Base-by-base conservation (phyloP, 108 stramenopile genomes). In the Pseudonitzschia multistriata region DNA sequence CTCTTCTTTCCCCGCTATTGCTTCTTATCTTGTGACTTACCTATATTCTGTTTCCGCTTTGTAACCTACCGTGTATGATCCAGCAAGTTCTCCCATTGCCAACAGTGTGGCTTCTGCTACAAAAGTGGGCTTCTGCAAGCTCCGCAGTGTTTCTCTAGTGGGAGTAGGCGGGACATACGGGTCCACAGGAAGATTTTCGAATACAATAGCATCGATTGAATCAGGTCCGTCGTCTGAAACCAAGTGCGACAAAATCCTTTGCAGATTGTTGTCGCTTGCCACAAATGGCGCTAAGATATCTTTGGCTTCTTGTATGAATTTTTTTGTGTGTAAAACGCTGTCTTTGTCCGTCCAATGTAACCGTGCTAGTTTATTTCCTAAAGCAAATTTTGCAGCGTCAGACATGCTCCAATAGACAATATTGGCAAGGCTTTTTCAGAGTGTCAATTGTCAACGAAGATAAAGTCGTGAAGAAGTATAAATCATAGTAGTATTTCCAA, bases 161-260 rank as follows among this genome's bases (percentile, higher is more conserved):
- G 69, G 69, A 61, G 47, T 70, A 11, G 69, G 59, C 6, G 69
- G 69, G 3, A 70, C 59, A n/a, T 13, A 61, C 8, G 57, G 69
- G 42, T 70, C 69, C 5, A 70, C 24, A 3, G 69, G 69, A 3
- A 70, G 69, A 40, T 70, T 70, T 40, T 53, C 50, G 27, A 70
- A 27, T 15, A 59, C 28, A 17, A 70, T 42, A 19, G 69, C 69
- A 28, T 50, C 47, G 13, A 37, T 52, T 3, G 67, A 68, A 52
- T 1, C 50, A 52, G 11, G 7, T 19, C 25, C 11, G 24, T 25
- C 50, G 4, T 60, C 31, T 36, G 59, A n/a, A 33, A 60, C 31
- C 3, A 60, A 13, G 3, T 7, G 5, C 3, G 24, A 29, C 7
- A 60, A 33, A n/a, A 35, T 60, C 28, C 6, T 24, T 31, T 7